Evolutionary conservation across 495 filamentous ascomycete species (phyloP), one percentile per base, ranked within the genome.

Genomic region (Penicillium lividum): DNA sequence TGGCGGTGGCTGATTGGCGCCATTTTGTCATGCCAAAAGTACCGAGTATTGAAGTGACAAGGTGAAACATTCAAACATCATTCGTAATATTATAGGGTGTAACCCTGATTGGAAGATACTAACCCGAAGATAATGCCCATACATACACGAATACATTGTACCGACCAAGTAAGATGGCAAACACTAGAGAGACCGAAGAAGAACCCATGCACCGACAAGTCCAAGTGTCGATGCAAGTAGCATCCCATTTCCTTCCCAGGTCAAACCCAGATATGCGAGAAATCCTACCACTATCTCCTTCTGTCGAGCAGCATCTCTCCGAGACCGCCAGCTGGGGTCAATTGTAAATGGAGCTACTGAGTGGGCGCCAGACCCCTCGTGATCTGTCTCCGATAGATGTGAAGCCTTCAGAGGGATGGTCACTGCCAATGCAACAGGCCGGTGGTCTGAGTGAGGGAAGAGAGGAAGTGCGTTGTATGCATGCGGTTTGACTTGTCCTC

Each of bases 381-480:
- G 63, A 45, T 70, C 62, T 6, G 60, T 40, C 11, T 59, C 42
- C 4, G 56, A 51, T 7, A 59, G 33, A 22, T 57, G 60, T 31
- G 75, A 61, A 15, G 70, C 61, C 31, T 43, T 51, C 3, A 86
- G 63, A 1, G 89, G 86, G 13, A 95, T 76, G 5, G 74, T 66
- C 9, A 86, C 74, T 4, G 85, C 77, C 13, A 93, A 78, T 10
- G 85, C 88, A 0, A 96, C 93, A 4, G 93, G 82, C 13, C 89
- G 84, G 65, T 98, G 94, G 70, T 98, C 94, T 33, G 88, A 91
- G 15, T 89, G 88, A 15, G 79, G 77, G 53, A 94, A 82, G 0
- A 91, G 67, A 1, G 92, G 91, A 7, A 97, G 76, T 7, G 89
- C 84, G 45, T 84, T 77, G 62, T 98, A 98, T 34, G 73, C 78